A percentile compares a stretch with the other conserved stretches of the same genome.
phyloP scores from a whole-genome alignment of 169 alveolate species.

The Cryptosporidium parvum region DNA sequence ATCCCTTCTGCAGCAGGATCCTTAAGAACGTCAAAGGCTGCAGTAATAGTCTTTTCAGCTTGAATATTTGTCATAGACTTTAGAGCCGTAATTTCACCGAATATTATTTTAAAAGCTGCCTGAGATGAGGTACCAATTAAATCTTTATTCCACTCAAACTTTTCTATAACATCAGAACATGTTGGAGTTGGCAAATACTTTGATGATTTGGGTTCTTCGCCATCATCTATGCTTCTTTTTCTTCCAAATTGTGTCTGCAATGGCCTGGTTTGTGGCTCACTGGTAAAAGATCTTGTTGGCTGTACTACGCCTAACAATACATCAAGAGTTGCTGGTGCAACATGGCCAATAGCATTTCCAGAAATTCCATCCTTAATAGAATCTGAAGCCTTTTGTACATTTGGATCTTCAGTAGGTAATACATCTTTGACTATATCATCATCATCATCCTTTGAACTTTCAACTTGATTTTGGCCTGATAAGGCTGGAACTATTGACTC shows the following conservation, averaged over 20 bases:
- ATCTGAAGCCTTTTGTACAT: conserved; percentile 57
- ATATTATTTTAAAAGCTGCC: conserved; percentile 70
- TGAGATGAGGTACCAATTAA: conserved; percentile 54
- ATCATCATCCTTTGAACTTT: conserved; percentile 3
- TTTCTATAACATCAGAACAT: conserved; percentile 43
- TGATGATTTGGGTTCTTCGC: neutral
- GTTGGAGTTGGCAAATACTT: conserved; percentile 68
- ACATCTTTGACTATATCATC: conserved; percentile 4
- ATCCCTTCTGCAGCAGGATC: conserved; percentile 74
- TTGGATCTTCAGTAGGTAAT: neutral
- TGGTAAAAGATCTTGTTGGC: conserved; percentile 52
- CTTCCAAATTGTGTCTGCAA: conserved; percentile 61
- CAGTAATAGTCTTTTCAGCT: conserved; percentile 64
- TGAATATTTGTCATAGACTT: conserved; percentile 61
- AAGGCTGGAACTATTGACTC: conserved; percentile 49
- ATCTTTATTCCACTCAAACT: conserved; percentile 70
- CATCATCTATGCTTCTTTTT: conserved; percentile 26
- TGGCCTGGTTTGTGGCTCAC: conserved; percentile 28
- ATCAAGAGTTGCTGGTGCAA: conserved; percentile 58
- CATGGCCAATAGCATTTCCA: conserved; percentile 29
- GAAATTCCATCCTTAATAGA: conserved; percentile 40
- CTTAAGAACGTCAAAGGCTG: conserved; percentile 58
- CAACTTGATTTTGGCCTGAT: neutral
- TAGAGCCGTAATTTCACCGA: conserved; percentile 49
- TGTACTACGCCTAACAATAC: conserved; percentile 44